Conservation (phyloP, 1,284 basidiomycete genomes). For the Marasmius sp. region DNA sequence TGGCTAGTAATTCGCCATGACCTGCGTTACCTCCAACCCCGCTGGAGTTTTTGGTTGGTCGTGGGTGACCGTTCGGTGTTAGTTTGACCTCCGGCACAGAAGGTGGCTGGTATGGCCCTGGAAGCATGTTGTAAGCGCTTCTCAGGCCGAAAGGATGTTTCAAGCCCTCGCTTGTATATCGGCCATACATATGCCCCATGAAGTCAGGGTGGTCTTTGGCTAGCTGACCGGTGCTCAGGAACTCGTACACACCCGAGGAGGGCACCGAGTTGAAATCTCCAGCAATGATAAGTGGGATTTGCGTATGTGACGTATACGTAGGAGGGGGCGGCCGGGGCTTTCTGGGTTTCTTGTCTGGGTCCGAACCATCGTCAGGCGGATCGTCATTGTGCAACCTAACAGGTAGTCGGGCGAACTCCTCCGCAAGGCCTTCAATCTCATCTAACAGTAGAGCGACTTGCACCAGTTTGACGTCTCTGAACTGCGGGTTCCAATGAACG, state of each 20-base stretch:
- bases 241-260: slow-evolving; percentile 90
- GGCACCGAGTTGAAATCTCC: slow-evolving; percentile 96
- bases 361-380: slow-evolving; percentile 21
- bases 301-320: slow-evolving; percentile 75
- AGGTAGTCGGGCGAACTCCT: slow-evolving; percentile 84
- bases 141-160: slow-evolving; percentile 80
- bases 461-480: slow-evolving; percentile 96
- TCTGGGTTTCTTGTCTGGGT: slow-evolving; percentile 11
- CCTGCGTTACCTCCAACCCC: slow-evolving; percentile 4
- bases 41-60: neutral
- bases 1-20: slow-evolving; percentile 54
- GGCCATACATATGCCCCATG: slow-evolving; percentile 88
- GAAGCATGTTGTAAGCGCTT: slow-evolving; percentile 69
- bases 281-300: slow-evolving; percentile 91
- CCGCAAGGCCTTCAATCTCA: slow-evolving; percentile 88
- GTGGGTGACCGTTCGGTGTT: neutral
- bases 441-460: slow-evolving; percentile 93
- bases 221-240: slow-evolving; percentile 74
- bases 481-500: slow-evolving; percentile 92
- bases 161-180: slow-evolving; percentile 89
- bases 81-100: neutral
- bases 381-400: slow-evolving; percentile 41
- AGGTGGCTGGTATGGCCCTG: neutral
- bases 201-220: slow-evolving; percentile 88
- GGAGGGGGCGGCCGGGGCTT: slow-evolving; percentile 50